Evolutionary conservation across 352 stramenopile species (phyloP).

Genomic region (Aphanomyces cochlioides): DNA sequence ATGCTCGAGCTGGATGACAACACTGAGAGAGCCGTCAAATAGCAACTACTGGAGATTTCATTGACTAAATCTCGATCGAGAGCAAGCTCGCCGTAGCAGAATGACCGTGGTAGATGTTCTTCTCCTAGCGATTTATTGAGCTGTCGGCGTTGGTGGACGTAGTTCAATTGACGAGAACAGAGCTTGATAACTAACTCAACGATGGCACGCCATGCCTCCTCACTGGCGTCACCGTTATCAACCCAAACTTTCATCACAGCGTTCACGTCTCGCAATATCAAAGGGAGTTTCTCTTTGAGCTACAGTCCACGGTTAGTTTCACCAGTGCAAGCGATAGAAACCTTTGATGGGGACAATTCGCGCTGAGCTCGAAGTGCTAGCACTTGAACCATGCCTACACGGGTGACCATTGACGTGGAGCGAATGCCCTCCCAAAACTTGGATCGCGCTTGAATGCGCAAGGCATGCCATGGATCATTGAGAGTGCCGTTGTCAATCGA

Average conservation of each 20-base stretch:
- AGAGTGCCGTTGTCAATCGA: not conserved
- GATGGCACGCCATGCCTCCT: not conserved
- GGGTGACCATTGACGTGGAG: not conserved
- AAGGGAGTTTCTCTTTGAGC: not conserved
- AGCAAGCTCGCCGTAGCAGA: conserved; percentile 1
- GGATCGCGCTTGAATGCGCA: conserved; percentile 3
- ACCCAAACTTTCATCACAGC: not conserved
- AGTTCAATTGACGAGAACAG: conserved; percentile 6
- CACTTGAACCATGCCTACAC: conserved; percentile 14
- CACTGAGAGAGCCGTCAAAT: not conserved
- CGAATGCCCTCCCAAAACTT: conserved; percentile 21
- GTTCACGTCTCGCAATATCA: conserved; percentile 12
- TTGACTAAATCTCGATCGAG: conserved; percentile 14
- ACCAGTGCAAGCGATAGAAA: not conserved
- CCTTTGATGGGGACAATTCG: not conserved
- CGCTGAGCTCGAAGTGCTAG: conserved; percentile 3
- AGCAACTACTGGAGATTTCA: conserved; percentile 11
- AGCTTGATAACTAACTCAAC: conserved; percentile 1
- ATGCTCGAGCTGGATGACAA: not conserved
- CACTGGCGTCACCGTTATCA: not conserved
- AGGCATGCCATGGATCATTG: not conserved
- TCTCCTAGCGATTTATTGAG: not conserved
- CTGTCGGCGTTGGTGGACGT: not conserved
- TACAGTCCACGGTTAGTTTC: too few relatives aligned
- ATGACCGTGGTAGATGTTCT: not conserved